These are phyloP conservation scores for Lagenaria siceraria DNA, from an alignment of 306 rosid genomes.

Conservation along the genomic window DNA sequence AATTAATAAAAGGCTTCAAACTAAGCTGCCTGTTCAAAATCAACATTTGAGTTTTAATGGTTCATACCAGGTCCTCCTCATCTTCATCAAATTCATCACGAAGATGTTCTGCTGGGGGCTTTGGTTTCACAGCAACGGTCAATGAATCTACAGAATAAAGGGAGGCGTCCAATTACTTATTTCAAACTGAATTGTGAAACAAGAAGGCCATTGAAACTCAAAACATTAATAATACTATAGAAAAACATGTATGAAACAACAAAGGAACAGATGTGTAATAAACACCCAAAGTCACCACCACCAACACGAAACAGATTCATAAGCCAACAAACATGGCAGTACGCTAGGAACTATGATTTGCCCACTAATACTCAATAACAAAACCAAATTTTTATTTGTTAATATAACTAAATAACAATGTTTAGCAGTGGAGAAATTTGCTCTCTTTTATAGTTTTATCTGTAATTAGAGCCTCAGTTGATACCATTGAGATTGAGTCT, in stretches of 20 bases:
- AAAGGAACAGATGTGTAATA: background rate
- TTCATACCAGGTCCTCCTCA: constrained; percentile 71
- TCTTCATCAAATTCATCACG: constrained; percentile 53
- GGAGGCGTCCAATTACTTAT: background rate
- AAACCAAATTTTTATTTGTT: background rate
- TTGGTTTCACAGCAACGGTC: constrained; percentile 88
- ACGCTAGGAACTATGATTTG: background rate
- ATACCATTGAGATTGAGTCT: background rate
- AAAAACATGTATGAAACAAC: background rate
- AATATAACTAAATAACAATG: background rate
- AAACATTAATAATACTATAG: background rate
- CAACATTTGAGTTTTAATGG: background rate
- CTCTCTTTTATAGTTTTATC: background rate
- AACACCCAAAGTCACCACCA: background rate
- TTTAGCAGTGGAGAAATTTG: background rate
- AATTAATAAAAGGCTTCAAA: background rate
- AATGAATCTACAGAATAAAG: constrained; percentile 44
- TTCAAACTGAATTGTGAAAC: background rate
- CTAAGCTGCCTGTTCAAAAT: background rate
- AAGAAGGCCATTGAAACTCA: background rate
- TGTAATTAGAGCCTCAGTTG: background rate
- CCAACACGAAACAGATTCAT: background rate
- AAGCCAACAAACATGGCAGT: background rate
- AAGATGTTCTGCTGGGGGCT: constrained; percentile 47
- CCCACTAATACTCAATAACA: background rate